Percentiles rank a stretch among this genome's conserved stretches.
Conservation (phyloP, 176 grass and related monocot genomes). For the Triticum timopheevii region DNA sequence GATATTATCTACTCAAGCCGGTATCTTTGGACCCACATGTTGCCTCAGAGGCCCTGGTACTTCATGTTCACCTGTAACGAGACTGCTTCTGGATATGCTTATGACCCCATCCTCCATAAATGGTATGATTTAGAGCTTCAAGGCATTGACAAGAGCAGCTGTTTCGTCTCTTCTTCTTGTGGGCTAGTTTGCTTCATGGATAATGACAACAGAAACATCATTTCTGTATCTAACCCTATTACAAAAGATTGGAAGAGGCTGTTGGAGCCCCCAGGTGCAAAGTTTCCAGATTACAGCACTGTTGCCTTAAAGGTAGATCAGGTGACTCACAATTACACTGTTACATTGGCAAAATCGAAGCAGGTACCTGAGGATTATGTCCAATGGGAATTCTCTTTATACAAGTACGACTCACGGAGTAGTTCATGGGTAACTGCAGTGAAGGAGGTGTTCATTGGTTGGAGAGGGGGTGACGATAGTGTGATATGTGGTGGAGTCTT, state of each 20-base stretch:
- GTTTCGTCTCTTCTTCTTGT: slow-evolving; percentile 67
- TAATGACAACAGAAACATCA: slow-evolving; percentile 50
- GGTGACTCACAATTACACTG: slow-evolving; percentile 57
- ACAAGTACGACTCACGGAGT: slow-evolving; percentile 62
- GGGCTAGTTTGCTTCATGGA: slow-evolving; percentile 94
- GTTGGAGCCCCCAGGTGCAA: slow-evolving; percentile 56
- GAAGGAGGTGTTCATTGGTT: slow-evolving; percentile 70
- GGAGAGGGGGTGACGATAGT: slow-evolving; percentile 91
- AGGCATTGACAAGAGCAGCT: slow-evolving; percentile 70
- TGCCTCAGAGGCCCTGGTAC: slow-evolving; percentile 88
- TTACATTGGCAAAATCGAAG: slow-evolving; percentile 72
- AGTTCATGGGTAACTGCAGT: slow-evolving; percentile 50
- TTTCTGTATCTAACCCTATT: slow-evolving; percentile 88
- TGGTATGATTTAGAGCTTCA: slow-evolving; percentile 85
- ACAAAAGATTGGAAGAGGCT: slow-evolving; percentile 64
- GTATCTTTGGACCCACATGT: slow-evolving; percentile 59
- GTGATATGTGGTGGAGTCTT: slow-evolving; percentile 74
- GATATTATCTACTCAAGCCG: slow-evolving; percentile 60
- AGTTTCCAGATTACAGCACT: slow-evolving; percentile 70
- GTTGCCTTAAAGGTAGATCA: slow-evolving; percentile 73
- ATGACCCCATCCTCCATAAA: slow-evolving; percentile 71
- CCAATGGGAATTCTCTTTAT: slow-evolving; percentile 73
- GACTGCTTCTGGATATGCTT: slow-evolving; percentile 67
- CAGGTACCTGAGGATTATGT: slow-evolving; percentile 65
- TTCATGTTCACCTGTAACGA: slow-evolving; percentile 89